phyloP scores from a whole-genome alignment of 2,329 filamentous ascomycete species.

The Trichoderma koningiopsis region DNA sequence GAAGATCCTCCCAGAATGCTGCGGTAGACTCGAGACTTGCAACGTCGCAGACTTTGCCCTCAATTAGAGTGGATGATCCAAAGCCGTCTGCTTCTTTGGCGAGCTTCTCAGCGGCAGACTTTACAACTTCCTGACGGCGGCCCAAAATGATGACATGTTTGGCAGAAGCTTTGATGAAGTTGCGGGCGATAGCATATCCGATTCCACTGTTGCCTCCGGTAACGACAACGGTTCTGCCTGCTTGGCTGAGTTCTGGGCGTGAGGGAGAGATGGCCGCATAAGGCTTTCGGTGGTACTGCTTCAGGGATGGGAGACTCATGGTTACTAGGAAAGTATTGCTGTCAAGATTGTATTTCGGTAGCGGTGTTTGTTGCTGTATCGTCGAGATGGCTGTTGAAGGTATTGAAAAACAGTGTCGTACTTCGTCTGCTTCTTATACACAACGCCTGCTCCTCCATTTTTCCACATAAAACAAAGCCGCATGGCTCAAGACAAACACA shows the following conservation, averaged over 20 bases:
- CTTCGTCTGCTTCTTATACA: neutral
- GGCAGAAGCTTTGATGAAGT: constrained; percentile 50
- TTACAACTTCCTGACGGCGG: constrained; percentile 35
- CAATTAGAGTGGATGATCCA: constrained; percentile 29
- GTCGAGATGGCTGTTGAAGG: neutral
- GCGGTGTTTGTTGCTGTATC: neutral
- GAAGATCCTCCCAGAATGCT: constrained; percentile 36
- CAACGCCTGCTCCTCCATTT: neutral
- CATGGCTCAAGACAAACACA: neutral
- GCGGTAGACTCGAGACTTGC: constrained; percentile 29
- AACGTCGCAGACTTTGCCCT: constrained; percentile 33
- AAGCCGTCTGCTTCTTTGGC: constrained; percentile 26
- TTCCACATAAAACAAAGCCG: neutral
- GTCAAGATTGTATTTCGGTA: neutral
- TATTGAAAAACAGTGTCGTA: neutral
- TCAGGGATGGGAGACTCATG: constrained; percentile 16
- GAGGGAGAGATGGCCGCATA: constrained; percentile 44
- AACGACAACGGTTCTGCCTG: constrained; percentile 60
- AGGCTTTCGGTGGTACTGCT: constrained; percentile 34
- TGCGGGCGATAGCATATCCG: constrained; percentile 62
- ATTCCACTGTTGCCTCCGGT: constrained; percentile 66
- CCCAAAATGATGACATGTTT: constrained; percentile 44
- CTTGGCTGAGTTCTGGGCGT: constrained; percentile 44
- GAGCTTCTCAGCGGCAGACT: constrained; percentile 27
- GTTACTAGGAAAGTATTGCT: neutral